Conservation (phyloP, 73 alveolate genomes). For the Paramecium sexaurelia region DNA sequence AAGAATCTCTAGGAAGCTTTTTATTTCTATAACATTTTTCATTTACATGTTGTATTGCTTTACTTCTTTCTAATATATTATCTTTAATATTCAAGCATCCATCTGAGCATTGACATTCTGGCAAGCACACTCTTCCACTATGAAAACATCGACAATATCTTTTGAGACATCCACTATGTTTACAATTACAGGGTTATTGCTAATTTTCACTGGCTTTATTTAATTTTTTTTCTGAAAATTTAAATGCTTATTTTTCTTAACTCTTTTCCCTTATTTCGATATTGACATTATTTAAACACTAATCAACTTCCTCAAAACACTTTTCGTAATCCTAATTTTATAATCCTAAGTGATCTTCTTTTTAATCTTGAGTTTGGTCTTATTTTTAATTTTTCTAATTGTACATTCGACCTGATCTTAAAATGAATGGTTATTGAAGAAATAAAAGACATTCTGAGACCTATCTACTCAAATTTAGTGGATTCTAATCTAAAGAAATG, state of each 20-base stretch:
- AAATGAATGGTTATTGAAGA: not conserved
- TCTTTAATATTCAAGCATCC: not conserved
- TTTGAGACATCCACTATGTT: not conserved
- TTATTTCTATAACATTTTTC: constrained; percentile 34
- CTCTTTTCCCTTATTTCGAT: not conserved
- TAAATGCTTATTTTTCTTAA: not conserved
- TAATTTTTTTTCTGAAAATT: not conserved
- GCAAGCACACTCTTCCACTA: not conserved
- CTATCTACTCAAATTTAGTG: not conserved
- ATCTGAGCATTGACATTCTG: not conserved
- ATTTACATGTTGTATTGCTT: not conserved
- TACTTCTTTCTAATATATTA: not conserved
- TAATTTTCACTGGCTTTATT: not conserved
- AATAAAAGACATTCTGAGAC: not conserved
- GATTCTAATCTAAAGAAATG: not conserved
- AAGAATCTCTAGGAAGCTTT: not conserved
- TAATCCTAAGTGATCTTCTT: not conserved
- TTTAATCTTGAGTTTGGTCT: not conserved
- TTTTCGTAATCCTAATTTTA: not conserved
- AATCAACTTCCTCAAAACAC: not conserved
- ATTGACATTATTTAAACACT: not conserved
- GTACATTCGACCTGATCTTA: not conserved
- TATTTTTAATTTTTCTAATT: not conserved
- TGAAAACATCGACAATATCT: constrained; percentile 48
- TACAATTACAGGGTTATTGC: constrained; percentile 7